Evolutionary conservation across 2,329 filamentous ascomycete genomes (phyloP).

Genomic region (Beauveria bassiana): DNA sequence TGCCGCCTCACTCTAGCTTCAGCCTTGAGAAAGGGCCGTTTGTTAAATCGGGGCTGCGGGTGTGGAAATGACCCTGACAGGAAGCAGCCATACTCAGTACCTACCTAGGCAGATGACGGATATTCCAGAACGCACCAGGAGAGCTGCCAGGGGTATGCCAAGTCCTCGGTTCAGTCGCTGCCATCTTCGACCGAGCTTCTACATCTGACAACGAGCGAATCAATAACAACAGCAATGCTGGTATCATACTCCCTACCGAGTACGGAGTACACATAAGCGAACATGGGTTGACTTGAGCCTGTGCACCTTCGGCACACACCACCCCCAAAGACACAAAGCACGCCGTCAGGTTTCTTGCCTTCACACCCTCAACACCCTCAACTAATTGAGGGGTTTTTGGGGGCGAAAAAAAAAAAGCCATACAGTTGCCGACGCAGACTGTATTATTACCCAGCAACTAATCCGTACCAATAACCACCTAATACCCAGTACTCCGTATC

Average conservation of each 20-base stretch:
- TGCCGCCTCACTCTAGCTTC: not conserved
- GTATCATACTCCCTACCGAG: not conserved
- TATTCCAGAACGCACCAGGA: not conserved
- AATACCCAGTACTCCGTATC: not conserved
- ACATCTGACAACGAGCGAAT: not conserved
- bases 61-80: not conserved
- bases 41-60: not conserved
- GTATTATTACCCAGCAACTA: no score
- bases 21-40: conserved; percentile 3
- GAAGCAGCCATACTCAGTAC: not conserved
- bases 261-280: not conserved
- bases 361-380: not conserved
- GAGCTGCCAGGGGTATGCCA: not conserved
- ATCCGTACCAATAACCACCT: no score
- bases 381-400: not conserved
- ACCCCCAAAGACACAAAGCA: not conserved
- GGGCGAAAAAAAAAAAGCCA: conserved; percentile 1
- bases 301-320: not conserved
- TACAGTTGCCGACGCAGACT: not conserved
- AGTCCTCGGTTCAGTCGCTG: not conserved
- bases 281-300: not conserved
- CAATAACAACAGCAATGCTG: not conserved
- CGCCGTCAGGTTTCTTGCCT: not conserved
- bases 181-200: not conserved
- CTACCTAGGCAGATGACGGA: not conserved